Conservation (phyloP, 2,329 filamentous ascomycete species). For the Pseudogymnoascus sp. region DNA sequence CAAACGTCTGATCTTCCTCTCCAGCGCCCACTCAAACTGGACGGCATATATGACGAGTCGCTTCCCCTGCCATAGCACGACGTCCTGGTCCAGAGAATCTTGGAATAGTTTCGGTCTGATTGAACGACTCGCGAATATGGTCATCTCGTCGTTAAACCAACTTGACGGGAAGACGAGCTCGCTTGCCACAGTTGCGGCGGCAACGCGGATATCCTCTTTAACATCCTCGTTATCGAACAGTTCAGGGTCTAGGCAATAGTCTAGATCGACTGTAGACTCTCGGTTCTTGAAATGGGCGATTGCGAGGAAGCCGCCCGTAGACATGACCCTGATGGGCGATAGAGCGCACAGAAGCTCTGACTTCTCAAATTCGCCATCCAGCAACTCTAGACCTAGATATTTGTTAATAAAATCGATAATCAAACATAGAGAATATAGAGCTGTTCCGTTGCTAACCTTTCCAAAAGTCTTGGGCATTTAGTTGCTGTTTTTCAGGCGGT, state of each 20-base stretch:
- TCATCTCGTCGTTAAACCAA: conserved; percentile 17
- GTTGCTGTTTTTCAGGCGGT: background rate
- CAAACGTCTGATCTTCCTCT: background rate
- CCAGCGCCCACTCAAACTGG: background rate
- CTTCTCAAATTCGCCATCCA: background rate
- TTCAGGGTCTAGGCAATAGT: conserved; percentile 16
- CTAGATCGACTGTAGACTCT: conserved; percentile 13
- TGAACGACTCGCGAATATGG: conserved; percentile 5
- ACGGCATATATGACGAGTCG: background rate
- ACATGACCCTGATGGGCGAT: conserved; percentile 14
- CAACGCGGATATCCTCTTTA: conserved; percentile 5
- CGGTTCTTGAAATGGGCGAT: conserved; percentile 12
- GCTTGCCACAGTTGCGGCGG: background rate
- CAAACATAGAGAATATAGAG: background rate
- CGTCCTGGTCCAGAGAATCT: conserved; percentile 10
- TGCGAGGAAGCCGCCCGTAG: conserved; percentile 14
- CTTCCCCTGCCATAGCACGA: conserved; percentile 7
- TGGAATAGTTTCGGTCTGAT: conserved; percentile 5
- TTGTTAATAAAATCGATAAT: background rate
- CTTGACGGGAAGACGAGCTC: conserved; percentile 7
- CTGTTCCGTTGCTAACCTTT: background rate
- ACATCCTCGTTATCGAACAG: conserved; percentile 2
- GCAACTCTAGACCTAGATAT: background rate
- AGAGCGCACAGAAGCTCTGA: background rate
- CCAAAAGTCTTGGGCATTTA: background rate